Evolutionary conservation across 2,329 filamentous ascomycete genomes (phyloP).

Genomic region (Botryotinia calthae): DNA sequence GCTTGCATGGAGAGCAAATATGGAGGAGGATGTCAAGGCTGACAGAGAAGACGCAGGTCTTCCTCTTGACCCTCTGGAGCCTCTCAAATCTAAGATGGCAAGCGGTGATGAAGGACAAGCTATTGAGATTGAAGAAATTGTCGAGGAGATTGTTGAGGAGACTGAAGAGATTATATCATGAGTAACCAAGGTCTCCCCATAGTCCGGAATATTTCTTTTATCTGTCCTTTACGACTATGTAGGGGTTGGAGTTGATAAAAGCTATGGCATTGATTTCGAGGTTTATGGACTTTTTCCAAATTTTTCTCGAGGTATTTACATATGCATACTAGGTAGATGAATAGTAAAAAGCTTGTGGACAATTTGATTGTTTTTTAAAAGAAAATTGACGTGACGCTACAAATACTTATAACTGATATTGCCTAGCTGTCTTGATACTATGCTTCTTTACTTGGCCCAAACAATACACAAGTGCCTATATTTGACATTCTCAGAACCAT

Average conservation of each 20-base stretch:
- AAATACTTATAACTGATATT: neutral
- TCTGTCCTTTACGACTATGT: conserved; percentile 19
- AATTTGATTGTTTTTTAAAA: neutral
- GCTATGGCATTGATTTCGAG: conserved; percentile 20
- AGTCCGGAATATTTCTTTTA: conserved; percentile 5
- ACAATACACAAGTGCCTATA: neutral
- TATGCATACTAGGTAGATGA: conserved; percentile 20
- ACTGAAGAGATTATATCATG: conserved; percentile 67
- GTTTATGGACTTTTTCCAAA: conserved; percentile 10
- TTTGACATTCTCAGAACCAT: neutral
- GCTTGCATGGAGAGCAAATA: conserved; percentile 74
- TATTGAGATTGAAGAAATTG: conserved; percentile 81
- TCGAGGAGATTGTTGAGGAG: conserved; percentile 78
- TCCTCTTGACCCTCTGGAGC: conserved; percentile 62
- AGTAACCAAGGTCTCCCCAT: neutral
- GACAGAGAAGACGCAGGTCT: conserved; percentile 69
- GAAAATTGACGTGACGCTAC: neutral
- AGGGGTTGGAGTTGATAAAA: conserved; percentile 22
- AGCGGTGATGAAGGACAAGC: conserved; percentile 56
- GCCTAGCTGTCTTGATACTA: neutral
- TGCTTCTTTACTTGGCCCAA: neutral
- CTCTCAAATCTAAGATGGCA: conserved; percentile 56
- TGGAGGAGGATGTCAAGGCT: conserved; percentile 68
- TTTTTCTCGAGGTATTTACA: conserved; percentile 14
- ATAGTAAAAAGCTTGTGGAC: conserved; percentile 15